Base-by-base conservation (phyloP, 768 basidiomycete genomes). In the Auricularia cornea region DNA sequence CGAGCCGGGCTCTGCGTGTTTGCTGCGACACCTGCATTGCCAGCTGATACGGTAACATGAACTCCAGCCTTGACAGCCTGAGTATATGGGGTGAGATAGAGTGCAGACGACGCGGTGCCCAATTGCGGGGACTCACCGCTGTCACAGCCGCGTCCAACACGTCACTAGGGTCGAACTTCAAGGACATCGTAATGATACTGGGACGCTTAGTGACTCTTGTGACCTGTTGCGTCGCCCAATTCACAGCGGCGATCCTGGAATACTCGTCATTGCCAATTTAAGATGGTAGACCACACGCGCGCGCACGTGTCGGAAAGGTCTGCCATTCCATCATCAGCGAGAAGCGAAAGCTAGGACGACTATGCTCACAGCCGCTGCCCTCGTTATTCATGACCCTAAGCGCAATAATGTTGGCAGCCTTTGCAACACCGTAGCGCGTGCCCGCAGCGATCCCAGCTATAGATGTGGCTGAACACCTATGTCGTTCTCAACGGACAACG, bases 251-350 rank as follows among this genome's bases (percentile, higher is more conserved):
- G 2, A n/a, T 44, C 28, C 64, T 54, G 10, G 76, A 77, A 63
- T 69, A 79, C 62, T 76, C 67, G 41, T 77, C 69, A 48, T 77
- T 68, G 59, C 11, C 51, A 52, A 8, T 12, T 52, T 10, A n/a
- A n/a, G n/a, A n/a, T n/a, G n/a, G n/a, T n/a, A n/a, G n/a, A n/a
- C n/a, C n/a, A n/a, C n/a, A n/a, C n/a, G n/a, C n/a, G n/a, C n/a
- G n/a, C 51, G 10, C 20, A 28, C 51, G 54, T 57, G 54, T 31
- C 54, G 6, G 54, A 31, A 10, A 57, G 26, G 30, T 28, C 3
- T 64, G 68, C 23, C 60, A 75, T 70, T 76, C 76, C 26, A 59
- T n/a, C 12, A 48, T 48, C 16, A 18, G 44, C 23, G 16, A n/a
- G n/a, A 48, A 48, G 44, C 23, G 11, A 5, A 48, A 16, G 44